Base-by-base conservation (phyloP, 306 rosid species). In the Vigna angularis region DNA sequence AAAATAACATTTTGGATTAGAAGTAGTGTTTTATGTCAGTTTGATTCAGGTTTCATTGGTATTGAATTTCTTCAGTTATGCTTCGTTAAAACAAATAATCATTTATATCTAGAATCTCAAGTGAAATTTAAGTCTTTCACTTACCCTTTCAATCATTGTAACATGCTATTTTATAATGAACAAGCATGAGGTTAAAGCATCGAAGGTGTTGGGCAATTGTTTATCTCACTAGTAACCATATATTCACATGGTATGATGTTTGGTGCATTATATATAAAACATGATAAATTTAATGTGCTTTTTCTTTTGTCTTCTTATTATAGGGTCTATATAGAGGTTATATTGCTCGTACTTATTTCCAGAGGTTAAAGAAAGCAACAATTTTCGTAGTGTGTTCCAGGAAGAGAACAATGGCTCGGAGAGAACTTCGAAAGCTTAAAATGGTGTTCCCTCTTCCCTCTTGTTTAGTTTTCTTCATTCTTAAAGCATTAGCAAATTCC, bases 391-490 rank as follows among this genome's bases (percentile, higher is more conserved):
- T 93, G 75, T 89, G 98, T 84, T 81, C 76, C 49, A 83, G 89
- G 88, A 89, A 98, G 76, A 84, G 84, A 83, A 83, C 84, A 77
- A 76, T 70, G 74, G 99, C 99, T 42, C 88, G 87, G 12, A 85
- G 76, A 82, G 93, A 89, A 81, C 80, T 93, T 77, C 83, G 85
- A 72, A 88, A 82, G 78, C 98, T 93, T 79, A 87, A 69, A 82
- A 87, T 87, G 97, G 99, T 95, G 36, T 10, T 74, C 12, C 63
- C 71, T 50, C 75, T 59, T 52, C 61, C 66, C 66, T 36, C 51
- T 49, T 70, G 40, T 44, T 75, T 51, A 30, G 36, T 38, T 74
- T 57, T 71, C 47, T 22, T 66, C 65, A 40, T 65, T 75, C 59
- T 71, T 64, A 44, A 12, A 53, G 15, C 63, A 81, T 38, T 26